These are phyloP conservation scores for Phaffomyces antillensis DNA, from an alignment of 805 yeast species.

Conservation along the genomic window DNA sequence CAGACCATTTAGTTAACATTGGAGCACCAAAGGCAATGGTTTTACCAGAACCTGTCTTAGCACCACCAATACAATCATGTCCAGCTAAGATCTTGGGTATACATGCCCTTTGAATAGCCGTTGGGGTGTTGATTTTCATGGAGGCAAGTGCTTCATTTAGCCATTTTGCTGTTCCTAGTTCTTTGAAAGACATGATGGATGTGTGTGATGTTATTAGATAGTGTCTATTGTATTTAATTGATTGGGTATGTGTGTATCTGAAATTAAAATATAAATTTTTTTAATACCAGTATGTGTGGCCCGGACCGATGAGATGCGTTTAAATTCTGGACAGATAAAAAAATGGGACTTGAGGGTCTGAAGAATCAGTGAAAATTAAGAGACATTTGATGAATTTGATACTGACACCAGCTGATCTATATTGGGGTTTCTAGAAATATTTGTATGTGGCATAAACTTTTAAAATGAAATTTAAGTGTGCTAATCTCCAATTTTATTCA, in stretches of 20 bases:
- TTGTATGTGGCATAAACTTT: too few species aligned
- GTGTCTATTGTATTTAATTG: too few species aligned
- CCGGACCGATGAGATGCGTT: not conserved
- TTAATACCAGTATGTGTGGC: not conserved
- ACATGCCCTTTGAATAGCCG: conserved; percentile 81
- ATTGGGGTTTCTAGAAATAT: too few species aligned
- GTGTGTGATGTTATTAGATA: too few species aligned
- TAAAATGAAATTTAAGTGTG: too few species aligned
- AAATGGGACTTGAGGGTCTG: too few species aligned
- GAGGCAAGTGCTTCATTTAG: conserved; percentile 69
- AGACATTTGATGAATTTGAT: too few species aligned
- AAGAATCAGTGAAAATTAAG: too few species aligned
- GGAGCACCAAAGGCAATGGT: conserved; percentile 98
- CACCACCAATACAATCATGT: conserved; percentile 95
- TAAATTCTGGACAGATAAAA: not conserved
- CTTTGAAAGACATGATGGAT: conserved; percentile 33
- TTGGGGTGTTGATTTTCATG: conserved; percentile 79
- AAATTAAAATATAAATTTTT: not conserved
- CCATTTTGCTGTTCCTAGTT: conserved; percentile 82
- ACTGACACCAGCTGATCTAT: too few species aligned
- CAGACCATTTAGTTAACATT: conserved; percentile 89
- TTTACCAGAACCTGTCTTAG: conserved; percentile 96
- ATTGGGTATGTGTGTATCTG: too few species aligned
- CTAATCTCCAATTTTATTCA: too few species aligned
- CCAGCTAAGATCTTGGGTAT: conserved; percentile 79